Evolutionary conservation across 768 basidiomycete species (phyloP), one percentile per base, ranked within the genome.

Genomic region (Pulveroboletus sp.): DNA sequence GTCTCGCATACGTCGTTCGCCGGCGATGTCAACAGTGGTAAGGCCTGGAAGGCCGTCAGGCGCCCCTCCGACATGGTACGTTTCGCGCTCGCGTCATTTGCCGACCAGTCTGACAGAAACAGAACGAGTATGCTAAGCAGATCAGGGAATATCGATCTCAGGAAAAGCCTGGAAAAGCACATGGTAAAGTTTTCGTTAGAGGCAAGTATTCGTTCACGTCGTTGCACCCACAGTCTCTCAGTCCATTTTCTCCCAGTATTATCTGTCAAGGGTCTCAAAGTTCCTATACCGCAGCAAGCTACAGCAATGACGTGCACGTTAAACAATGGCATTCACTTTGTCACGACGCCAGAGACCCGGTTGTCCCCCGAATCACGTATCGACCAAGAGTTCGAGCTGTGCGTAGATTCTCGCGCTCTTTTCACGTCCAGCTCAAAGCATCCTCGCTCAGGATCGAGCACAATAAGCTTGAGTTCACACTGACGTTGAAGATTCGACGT

Each of bases 301-400:
- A 93, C 93, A 0, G 76, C 73, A 23, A 72, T 96, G 50, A 86
- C 85, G 10, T 91, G 91, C 65, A 92, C 91, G 0, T 75, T 98
- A 53, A 96, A 98, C 69, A 98, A 98, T 60, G 94, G 93, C 8
- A 94, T 97, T 43, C 93, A 96, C 67, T 93, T 87, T 55, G 94
- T 97, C 30, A 90, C 89, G 5, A 96, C 91, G 8, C 92, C 89
- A 1, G 87, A 89, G 60, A 80, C 76, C 46, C 72, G 74, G n/a
- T 65, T 93, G 3, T 73, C 66, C 24, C 62, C 65, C 35, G 81
- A 86, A 40, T 77, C 79, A 45, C 73, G 75, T 11, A 86, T 94
- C 47, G 85, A 89, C 40, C 90, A 93, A 64, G 92, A 94, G 64
- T 94, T 94, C 59, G 92, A 94, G 60, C 72, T 94, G 90, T 93